Evolutionary conservation across 148 eudicot genomes (phyloP), one percentile per base, ranked within the genome.

Genomic region (Beta vulgaris): DNA sequence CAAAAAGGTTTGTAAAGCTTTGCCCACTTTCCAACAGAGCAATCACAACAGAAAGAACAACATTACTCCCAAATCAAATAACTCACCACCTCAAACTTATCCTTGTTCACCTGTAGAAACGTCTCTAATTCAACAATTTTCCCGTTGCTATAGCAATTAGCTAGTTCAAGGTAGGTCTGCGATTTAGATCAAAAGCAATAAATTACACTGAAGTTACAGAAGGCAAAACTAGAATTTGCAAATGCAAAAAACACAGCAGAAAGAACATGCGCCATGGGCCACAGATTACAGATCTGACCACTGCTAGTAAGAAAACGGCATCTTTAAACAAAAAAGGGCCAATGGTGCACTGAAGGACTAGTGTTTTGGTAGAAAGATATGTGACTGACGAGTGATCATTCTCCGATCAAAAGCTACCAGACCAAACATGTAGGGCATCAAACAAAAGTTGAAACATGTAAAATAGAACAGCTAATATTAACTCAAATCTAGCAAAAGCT

Each of bases 91-190:
- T 85, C 91, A 87, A 94, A 91, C 82, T 83, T 90, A 13, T 85
- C 91, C 80, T 68, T 83, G 88, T 92, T 86, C 46, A 65, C 55
- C 71, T 81, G 78, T 62, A 91, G 88, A 61, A 61, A 87, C 25
- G 77, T 68, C 73, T 91, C 85, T 39, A 94, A 86, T 53, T 94
- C 96, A 74, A 89, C 80, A 51, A 87, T 77, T 58, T 90, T 86
- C 71, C 93, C 97, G 35, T 73, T 78, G 82, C 82, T 77, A 75
- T 90, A 94, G 80, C 78, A 76, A 77, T 58, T 84, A 39, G 84
- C 96, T 80, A 94, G 83, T 71, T 94, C 98, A 79, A 88, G 80
- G 77, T 91, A 91, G 58, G 84, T 77, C 98, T 94, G 88, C 84
- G n/a, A 73, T 75, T 67, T 71, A 74, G n/a, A 73, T 2, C 3